Evolutionary conservation across 352 stramenopile genomes (phyloP).

Genomic region (Globisporangium cystogenes): DNA sequence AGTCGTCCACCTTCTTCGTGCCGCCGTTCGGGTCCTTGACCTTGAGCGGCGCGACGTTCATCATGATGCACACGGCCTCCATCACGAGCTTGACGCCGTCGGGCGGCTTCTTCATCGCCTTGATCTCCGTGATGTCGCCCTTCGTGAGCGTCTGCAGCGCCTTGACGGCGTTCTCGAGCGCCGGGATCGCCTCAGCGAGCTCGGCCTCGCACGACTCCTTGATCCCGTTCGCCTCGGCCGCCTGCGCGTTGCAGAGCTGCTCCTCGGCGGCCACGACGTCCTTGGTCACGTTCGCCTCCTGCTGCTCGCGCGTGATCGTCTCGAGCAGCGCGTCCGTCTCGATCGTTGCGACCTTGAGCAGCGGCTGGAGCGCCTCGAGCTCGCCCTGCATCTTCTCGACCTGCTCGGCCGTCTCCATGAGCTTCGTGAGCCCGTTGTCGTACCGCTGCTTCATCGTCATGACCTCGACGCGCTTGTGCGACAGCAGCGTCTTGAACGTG

Average conservation of each 20-base stretch:
- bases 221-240: conserved; percentile 83
- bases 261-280: conserved; percentile 82
- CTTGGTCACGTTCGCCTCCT: conserved; percentile 85
- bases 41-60: conserved; percentile 89
- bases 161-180: conserved; percentile 87
- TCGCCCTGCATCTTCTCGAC: conserved; percentile 94
- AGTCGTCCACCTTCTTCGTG: conserved; percentile 93
- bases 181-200: conserved; percentile 90
- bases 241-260: conserved; percentile 82
- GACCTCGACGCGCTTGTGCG: conserved; percentile 89
- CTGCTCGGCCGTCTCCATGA: conserved; percentile 91
- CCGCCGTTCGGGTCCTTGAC: conserved; percentile 89
- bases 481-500: conserved; percentile 92
- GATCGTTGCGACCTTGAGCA: conserved; percentile 89
- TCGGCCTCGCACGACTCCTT: conserved; percentile 91
- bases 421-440: conserved; percentile 91
- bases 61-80: conserved; percentile 95
- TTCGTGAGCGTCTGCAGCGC: conserved; percentile 93
- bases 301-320: conserved; percentile 86
- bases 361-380: conserved; percentile 89
- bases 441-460: conserved; percentile 90
- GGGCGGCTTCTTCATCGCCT: conserved; percentile 95
- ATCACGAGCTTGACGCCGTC: conserved; percentile 94
- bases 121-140: conserved; percentile 93
- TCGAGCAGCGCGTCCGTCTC: conserved; percentile 89